Evolutionary conservation across 352 stramenopile genomes (phyloP), one percentile per base, ranked within the genome.

Genomic region (Pythium dissimile): DNA sequence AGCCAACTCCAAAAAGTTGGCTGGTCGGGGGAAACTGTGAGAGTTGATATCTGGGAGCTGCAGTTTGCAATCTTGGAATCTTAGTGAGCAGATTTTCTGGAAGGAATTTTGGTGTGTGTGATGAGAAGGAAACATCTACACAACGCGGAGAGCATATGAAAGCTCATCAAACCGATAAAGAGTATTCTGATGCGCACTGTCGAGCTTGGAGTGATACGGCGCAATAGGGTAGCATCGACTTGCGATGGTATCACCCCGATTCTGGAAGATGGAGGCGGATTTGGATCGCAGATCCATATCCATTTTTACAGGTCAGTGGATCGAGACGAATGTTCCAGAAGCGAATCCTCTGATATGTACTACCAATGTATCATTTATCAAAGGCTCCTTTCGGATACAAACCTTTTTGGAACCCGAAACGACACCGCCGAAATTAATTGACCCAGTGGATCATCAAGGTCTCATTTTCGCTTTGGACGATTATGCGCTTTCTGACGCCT

Each of bases 251-350:
- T n/a, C n/a, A n/a, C n/a, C n/a, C n/a, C n/a, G n/a, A n/a, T n/a
- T 41, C 34, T 41, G 5, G 34, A 41, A 41, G 8, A 37, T 37
- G 34, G 34, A 3, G n/a, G n/a, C n/a, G n/a, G n/a, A n/a, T n/a
- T n/a, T n/a, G n/a, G n/a, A 26, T 15, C 5, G 8, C 31, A 21
- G 45, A 55, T 55, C 38, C 18, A 42, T 21, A 55, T 59, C 27
- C 54, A 21, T 7, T 65, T 39, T 54, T 10, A 16, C 1, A 65
- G 57, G 39, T 58, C 11, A n/a, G 9, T 46, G 2, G 7, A 35
- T 39, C 12, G 48, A 28, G 35, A 47, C 27, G 57, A 65, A 65
- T 27, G 54, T 66, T 66, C 59, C 59, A 66, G 49, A 60, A 60
- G 42, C 34, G 24, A 59, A 48, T 23, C 54, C 54, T 55, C 3